Evolutionary conservation across 495 filamentous ascomycete genomes (phyloP), one percentile per base, ranked within the genome.

Genomic region (Neurospora sp.): DNA sequence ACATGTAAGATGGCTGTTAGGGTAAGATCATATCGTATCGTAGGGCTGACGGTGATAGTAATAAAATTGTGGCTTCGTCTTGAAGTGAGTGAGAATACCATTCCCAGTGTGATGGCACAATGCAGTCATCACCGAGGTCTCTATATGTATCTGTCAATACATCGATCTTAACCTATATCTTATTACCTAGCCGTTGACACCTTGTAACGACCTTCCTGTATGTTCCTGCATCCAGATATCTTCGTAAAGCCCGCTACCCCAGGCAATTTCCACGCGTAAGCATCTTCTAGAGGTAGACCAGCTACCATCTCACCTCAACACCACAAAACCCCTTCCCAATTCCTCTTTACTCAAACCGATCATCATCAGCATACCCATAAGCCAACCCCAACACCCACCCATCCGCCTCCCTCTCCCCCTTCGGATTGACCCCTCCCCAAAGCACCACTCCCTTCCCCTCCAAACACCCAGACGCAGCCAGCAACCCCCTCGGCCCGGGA

Each of bases 391-490:
- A 74, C 14, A 88, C 74, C 86, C 87, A 88, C 20, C 86, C 87
- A 78, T 88, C 86, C 0, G 82, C 84, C 74, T 87, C 83, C 16
- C 70, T 75, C 73, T 86, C 83, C 4, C 85, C 84, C 59, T 83
- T 82, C 10, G 81, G 80, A 76, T 87, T 84, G 7, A 82, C 69
- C 0, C 87, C 86, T 40, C 87, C 86, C 86, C 86, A 89, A 5
- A 88, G 20, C 40, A 87, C 79, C 3, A 87, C 78, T 1, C 77
- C 82, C 69, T 77, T 79, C 39, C 84, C 83, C 71, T 82, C 81
- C 20, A 79, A 40, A 37, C 83, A 83, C 8, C 78, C 73, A 73
- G 82, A 83, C 39, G 80, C 82, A 1, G 80, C 87, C 73, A 87
- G 86, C 70, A 77, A 82, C 2, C 78, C 82, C 59, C 87, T 78